Evolutionary conservation across 192 early-diverging fungal genomes (phyloP), one percentile per base, ranked within the genome.

Genomic region (Umbelopsis sp.): DNA sequence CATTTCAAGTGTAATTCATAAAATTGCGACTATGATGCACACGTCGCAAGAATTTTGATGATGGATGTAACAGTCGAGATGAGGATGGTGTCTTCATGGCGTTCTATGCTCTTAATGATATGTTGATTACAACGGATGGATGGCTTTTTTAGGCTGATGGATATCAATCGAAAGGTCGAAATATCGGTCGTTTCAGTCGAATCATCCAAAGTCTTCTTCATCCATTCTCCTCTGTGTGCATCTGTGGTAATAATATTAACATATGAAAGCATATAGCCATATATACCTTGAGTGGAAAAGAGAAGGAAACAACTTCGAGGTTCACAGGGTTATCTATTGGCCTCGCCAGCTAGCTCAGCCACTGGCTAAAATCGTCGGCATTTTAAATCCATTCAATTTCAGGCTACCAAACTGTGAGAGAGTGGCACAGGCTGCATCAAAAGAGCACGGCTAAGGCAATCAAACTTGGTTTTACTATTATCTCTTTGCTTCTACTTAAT

Each of bases 271-370:
- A 61, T 30, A 61, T 61, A 8, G 55, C 18, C 27, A 61, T 61
- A 61, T 61, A 61, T 61, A 61, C 55, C 55, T 61, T 30, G 55
- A 61, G 55, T 61, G 55, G 55, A 35, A 61, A 61, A 61, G 33
- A 61, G 55, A 61, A 61, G 55, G 55, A 61, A 61, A n/a, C 55
- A 49, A 21, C 48, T 20, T 21, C 48, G 37, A 41, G 5, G 10
- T 41, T 41, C 37, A 10, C 37, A 41, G 10, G 37, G 7, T 41
- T 41, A 41, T 41, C 37, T 9, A 41, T 41, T 41, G 37, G 37
- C 37, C 51, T 52, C 21, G 13, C 21, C 21, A 52, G 23, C 51
- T 25, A 52, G 51, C 51, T 52, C 51, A 52, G 51, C 51, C 51
- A 52, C 51, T 52, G 12, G 12, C 25, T 21, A 21, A 25, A 52